Percentiles rank a stretch among this genome's conserved stretches.
Conservation (phyloP, 805 yeast genomes). For the Saturnispora mendoncae region DNA sequence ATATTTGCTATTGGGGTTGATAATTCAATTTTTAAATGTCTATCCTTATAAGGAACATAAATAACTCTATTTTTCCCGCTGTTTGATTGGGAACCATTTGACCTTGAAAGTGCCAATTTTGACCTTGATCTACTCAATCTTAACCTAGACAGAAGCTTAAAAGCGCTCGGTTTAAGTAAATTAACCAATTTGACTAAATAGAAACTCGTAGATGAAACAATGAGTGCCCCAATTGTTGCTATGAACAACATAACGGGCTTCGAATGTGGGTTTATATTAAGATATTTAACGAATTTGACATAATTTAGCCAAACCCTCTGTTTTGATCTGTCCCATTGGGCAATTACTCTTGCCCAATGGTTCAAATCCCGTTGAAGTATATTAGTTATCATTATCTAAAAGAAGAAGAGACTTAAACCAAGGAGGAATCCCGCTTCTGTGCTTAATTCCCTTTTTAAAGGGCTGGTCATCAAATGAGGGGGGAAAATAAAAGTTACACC, state of each 20-base stretch:
- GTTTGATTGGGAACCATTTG: neutral
- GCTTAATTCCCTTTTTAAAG: no score
- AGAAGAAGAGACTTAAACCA: no score
- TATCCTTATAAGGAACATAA: conserved; percentile 38
- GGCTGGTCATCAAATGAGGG: conserved; percentile 4
- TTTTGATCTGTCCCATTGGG: conserved; percentile 9
- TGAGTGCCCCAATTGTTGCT: conserved; percentile 22
- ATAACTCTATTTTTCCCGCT: conserved; percentile 31
- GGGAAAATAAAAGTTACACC: neutral
- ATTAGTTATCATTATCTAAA: no score
- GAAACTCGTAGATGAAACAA: conserved; percentile 19
- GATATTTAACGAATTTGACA: conserved; percentile 13
- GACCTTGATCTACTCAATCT: neutral
- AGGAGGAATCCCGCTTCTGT: no score
- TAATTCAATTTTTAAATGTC: conserved; percentile 34
- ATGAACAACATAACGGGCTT: conserved; percentile 29
- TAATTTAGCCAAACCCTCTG: conserved; percentile 14
- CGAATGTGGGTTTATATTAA: conserved; percentile 24
- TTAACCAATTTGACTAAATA: conserved; percentile 21
- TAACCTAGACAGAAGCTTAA: neutral
- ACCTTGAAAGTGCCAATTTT: neutral
- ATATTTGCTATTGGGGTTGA: conserved; percentile 33
- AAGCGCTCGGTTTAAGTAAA: conserved; percentile 12
- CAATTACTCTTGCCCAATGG: conserved; percentile 3
- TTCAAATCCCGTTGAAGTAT: neutral